Conservation (phyloP, 208 protist species). For the Leishmania aethiopica region DNA sequence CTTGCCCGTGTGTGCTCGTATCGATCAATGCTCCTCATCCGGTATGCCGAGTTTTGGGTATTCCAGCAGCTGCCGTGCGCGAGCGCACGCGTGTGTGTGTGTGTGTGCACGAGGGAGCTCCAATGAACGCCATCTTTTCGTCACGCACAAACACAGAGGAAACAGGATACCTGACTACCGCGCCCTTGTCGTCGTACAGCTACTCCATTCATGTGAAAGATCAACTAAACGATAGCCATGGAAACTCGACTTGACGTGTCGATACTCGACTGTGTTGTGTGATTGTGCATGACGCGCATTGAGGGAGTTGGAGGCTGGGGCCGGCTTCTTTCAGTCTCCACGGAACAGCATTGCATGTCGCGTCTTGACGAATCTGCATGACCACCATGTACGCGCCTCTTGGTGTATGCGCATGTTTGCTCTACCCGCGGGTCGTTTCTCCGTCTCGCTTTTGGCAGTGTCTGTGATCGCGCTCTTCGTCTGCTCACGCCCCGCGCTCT, state of each 20-base stretch:
- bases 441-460: conserved; percentile 7
- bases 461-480: conserved; percentile 1
- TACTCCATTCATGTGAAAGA: neutral
- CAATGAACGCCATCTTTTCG: neutral
- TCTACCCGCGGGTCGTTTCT: neutral
- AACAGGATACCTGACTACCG: neutral
- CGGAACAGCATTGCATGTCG: neutral
- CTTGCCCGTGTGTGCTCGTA: neutral
- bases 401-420: neutral
- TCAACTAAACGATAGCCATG: neutral
- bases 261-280: neutral
- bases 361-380: neutral
- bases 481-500: neutral
- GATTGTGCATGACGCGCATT: neutral
- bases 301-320: neutral
- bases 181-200: neutral
- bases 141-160: neutral
- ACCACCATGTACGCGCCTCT: neutral
- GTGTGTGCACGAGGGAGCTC: neutral
- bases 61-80: neutral
- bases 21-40: neutral
- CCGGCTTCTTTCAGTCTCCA: neutral
- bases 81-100: neutral
- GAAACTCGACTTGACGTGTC: neutral
- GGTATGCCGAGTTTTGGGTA: neutral